Base-by-base conservation (phyloP, 176 grass and related monocot genomes). In the Luzula sylvatica region DNA sequence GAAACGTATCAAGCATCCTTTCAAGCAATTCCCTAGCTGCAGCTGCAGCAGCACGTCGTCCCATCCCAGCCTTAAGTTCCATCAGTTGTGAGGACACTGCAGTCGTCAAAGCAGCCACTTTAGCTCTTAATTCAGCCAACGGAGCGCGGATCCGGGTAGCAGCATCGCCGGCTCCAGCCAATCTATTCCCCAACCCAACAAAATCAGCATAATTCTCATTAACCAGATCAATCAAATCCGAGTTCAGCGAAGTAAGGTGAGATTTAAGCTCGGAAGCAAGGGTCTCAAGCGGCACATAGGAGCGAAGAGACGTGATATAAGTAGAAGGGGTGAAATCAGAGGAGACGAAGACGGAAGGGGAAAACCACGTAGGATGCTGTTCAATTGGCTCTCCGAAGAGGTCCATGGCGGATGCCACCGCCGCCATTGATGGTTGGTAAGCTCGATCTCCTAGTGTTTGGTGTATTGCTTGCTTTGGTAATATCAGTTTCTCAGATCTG, bases 121-220 rank as follows among this genome's bases (percentile, higher is more conserved):
- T 98, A 23, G 81, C 72, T 40, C 86, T 53, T 6, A 98, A 87
- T 15, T 98, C 86, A 0, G 72, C 81, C 7, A 98, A 72, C 25
- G 86, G 92, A 3, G 68, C 78, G 3, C 82, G 74, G 81, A 92
- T 98, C 16, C 82, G 44, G 0, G 82, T 41, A 1, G 82, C 86
- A 4, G 93, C 78, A 14, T 82, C 71, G 38, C 88, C 86, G 40
- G 88, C 93, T 46, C 84, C 86, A 55, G 79, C 77, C 29, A 98
- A 85, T 13, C 86, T 75, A 13, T 81, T 80, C 61, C 82, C 86
- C 68, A 98, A 72, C 4, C 93, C 80, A 16, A 98, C 81, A 60
- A 98, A 98, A 71, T 98, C 86, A 0, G 86, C 93, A 27, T 98
- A 98, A 78, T 98, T 81, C 41, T 78, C 81, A 66, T 98, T 98